Evolutionary conservation across 2,329 filamentous ascomycete genomes (phyloP).

Genomic region (Pleurostoma richardsiae): DNA sequence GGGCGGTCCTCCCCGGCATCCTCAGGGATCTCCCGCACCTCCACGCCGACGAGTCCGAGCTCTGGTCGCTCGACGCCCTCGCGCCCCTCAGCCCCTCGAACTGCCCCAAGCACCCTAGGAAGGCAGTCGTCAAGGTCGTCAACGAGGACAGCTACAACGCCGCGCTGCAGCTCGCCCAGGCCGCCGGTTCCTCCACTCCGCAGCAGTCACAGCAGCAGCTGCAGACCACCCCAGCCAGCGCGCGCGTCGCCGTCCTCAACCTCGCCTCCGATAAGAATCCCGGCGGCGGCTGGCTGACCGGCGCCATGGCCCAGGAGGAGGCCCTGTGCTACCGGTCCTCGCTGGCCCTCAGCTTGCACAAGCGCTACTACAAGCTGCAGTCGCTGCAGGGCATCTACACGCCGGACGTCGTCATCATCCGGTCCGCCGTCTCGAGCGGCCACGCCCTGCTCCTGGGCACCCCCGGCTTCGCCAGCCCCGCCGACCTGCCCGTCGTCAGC

Average conservation of each 20-base stretch:
- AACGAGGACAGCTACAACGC: constrained; percentile 54
- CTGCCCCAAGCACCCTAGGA: constrained; percentile 34
- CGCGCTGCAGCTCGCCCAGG: constrained; percentile 34
- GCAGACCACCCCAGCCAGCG: constrained; percentile 1
- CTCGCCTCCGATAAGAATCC: constrained; percentile 53
- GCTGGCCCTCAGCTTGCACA: constrained; percentile 40
- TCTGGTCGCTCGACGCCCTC: constrained; percentile 27
- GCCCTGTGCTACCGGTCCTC: constrained; percentile 60
- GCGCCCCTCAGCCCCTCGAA: constrained; percentile 30
- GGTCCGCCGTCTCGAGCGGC: constrained; percentile 14
- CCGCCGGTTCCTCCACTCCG: neutral
- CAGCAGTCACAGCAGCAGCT: neutral
- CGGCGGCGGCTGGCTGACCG: constrained; percentile 61
- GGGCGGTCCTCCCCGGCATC: constrained; percentile 37
- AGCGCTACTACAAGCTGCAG: constrained; percentile 16
- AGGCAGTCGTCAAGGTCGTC: constrained; percentile 38
- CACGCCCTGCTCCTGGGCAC: constrained; percentile 16
- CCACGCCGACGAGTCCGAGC: constrained; percentile 28
- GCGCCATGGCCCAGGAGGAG: constrained; percentile 64
- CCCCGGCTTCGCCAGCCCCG: neutral
- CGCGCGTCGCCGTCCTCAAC: constrained; percentile 56
- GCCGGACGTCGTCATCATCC: constrained; percentile 23
- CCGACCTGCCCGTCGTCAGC: constrained; percentile 45
- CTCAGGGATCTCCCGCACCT: constrained; percentile 36
- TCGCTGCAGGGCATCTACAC: constrained; percentile 20